Conservation (phyloP, 2,329 filamentous ascomycete genomes). For the Fusarium denticulatum region DNA sequence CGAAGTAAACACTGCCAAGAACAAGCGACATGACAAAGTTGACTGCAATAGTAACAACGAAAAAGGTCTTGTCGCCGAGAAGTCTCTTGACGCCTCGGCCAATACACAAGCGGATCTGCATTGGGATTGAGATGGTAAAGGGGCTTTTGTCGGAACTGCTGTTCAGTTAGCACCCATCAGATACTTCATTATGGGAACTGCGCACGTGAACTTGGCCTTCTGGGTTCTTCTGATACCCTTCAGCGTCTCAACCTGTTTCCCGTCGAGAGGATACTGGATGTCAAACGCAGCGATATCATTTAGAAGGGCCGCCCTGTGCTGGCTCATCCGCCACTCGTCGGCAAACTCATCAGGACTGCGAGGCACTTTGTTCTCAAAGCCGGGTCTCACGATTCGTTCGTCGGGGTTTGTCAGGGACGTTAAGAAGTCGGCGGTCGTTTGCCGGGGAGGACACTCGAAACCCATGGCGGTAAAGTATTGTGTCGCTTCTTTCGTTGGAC, state of each 20-base stretch:
- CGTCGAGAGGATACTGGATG: slow-evolving; percentile 32
- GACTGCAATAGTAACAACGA: slow-evolving; percentile 10
- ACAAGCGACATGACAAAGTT: slow-evolving; percentile 29
- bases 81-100: slow-evolving; percentile 39
- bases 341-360: slow-evolving; percentile 50
- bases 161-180: too few species aligned
- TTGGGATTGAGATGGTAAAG: slow-evolving; percentile 57
- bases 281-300: slow-evolving; percentile 46
- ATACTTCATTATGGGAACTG: too few species aligned
- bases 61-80: slow-evolving; percentile 33
- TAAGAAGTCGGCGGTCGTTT: slow-evolving; percentile 77
- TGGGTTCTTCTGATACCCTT: slow-evolving; percentile 14
- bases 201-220: slow-evolving; percentile 2
- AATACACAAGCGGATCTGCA: slow-evolving; percentile 56
- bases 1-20: slow-evolving; percentile 30
- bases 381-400: slow-evolving; percentile 47
- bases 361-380: slow-evolving; percentile 41
- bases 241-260: slow-evolving; percentile 24
- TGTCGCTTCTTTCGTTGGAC: slow-evolving; percentile 14
- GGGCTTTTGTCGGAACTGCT: slow-evolving; percentile 42
- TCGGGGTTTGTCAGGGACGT: slow-evolving; percentile 58
- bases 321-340: slow-evolving; percentile 44
- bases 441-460: slow-evolving; percentile 62
- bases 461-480: slow-evolving; percentile 53
- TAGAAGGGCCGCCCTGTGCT: slow-evolving; percentile 33